Conservation (phyloP, 2,329 filamentous ascomycete genomes). For the Aspergillus floridensis region DNA sequence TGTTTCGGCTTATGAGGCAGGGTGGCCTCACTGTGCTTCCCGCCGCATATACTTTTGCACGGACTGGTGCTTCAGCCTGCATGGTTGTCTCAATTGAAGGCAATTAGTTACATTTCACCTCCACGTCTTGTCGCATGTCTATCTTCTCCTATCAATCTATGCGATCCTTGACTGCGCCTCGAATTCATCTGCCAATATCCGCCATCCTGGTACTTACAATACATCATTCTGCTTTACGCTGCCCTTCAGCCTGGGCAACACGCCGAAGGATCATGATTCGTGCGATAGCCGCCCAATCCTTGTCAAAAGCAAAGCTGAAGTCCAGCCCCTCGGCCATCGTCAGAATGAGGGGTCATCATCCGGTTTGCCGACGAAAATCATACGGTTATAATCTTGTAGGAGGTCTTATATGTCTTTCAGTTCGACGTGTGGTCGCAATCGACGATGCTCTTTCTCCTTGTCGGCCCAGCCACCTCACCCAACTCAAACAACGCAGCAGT, state of each 20-base stretch:
- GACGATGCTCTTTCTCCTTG: neutral
- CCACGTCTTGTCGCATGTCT: neutral
- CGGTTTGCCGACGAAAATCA: neutral
- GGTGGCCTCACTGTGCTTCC: neutral
- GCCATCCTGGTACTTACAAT: neutral
- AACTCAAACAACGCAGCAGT: neutral
- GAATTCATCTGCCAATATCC: too few relatives aligned
- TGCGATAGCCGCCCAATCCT: neutral
- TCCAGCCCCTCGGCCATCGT: neutral
- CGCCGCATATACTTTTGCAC: neutral
- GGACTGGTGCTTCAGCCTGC: neutral
- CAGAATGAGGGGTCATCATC: neutral
- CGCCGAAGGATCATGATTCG: neutral
- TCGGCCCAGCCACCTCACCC: slow-evolving; percentile 13
- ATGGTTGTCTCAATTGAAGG: neutral
- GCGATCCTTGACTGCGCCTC: neutral
- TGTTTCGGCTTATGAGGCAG: neutral
- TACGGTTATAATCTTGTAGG: neutral
- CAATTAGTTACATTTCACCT: too few relatives aligned
- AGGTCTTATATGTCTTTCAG: neutral
- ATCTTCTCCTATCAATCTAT: neutral
- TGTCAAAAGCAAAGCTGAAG: neutral
- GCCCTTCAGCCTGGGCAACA: neutral
- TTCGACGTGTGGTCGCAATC: neutral
- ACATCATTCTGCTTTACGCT: neutral